Evolutionary conservation across 2,329 filamentous ascomycete genomes (phyloP), one percentile per base, ranked within the genome.

Genomic region (Calonectria pteridis): DNA sequence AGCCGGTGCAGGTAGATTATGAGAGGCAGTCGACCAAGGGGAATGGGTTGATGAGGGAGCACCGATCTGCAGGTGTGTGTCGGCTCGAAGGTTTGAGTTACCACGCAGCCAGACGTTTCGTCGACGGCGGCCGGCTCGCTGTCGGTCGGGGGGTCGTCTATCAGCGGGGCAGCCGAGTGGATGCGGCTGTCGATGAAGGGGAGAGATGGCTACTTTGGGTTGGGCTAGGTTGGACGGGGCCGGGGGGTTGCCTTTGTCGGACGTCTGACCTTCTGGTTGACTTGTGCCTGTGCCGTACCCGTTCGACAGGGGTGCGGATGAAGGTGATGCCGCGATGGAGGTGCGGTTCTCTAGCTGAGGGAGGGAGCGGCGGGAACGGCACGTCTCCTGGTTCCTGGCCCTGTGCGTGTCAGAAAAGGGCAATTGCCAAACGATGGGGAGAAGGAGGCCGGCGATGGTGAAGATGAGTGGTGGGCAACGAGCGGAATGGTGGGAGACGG

Each of bases 141-240:
- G 75, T 77, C 72, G 78, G 55, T 73, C 71, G 59, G 46, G 59
- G 46, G 53, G 68, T 43, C 43, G 74, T 77, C 77, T 75, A 73
- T 74, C 72, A 78, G 78, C 78, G 78, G 78, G 78, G 78, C 78
- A 77, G 69, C 71, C 62, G 69, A 78, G 76, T 78, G 75, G 65
- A 68, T 77, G 77, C 78, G 71, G 74, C 77, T 75, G 77, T 79
- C 68, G 75, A 76, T 49, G 63, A 62, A 62, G 51, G 51, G 70
- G 70, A 73, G 58, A 59, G 66, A 73, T 69, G 66, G 58, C 62
- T 53, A 46, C 40, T 73, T 73, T 59, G 59, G 77, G 75, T 74
- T 77, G 74, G 70, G 75, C 73, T 74, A 64, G 46, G 75, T 72
- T 75, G 77, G 72, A 71, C 75, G 71, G 46, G 69, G 65, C 68